Evolutionary conservation across 805 yeast genomes (phyloP).

Genomic region (Candida oleophila): DNA sequence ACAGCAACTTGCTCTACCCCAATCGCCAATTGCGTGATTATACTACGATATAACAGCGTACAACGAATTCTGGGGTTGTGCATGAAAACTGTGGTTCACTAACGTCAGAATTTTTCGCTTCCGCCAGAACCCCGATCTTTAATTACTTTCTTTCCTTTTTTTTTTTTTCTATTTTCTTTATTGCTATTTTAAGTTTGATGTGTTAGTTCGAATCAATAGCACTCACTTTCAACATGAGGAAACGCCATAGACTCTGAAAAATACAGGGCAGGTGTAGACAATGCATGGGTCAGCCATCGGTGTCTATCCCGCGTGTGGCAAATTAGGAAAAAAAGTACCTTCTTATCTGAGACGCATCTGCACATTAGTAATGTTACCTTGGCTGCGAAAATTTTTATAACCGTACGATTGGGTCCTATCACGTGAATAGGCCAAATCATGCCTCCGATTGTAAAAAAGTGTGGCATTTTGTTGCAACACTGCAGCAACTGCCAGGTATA

Average conservation of each 20-base stretch:
- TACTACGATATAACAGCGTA: background rate
- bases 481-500: background rate
- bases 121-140: too few species aligned
- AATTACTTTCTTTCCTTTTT: background rate
- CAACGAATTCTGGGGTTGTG: background rate
- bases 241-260: too few species aligned
- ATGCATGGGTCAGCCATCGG: too few species aligned
- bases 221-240: too few species aligned
- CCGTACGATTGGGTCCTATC: background rate
- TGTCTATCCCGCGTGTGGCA: too few species aligned
- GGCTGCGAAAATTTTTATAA: background rate
- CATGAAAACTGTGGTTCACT: background rate
- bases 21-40: background rate
- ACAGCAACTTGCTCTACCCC: too few species aligned
- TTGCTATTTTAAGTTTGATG: too few species aligned
- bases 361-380: background rate
- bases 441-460: background rate
- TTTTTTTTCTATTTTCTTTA: too few species aligned
- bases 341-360: background rate
- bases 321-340: background rate
- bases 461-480: background rate
- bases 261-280: too few species aligned
- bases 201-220: too few species aligned
- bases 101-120: background rate
- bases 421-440: conserved; percentile 2